Conservation (phyloP, 2,329 filamentous ascomycete genomes). For the Cercospora janseana region DNA sequence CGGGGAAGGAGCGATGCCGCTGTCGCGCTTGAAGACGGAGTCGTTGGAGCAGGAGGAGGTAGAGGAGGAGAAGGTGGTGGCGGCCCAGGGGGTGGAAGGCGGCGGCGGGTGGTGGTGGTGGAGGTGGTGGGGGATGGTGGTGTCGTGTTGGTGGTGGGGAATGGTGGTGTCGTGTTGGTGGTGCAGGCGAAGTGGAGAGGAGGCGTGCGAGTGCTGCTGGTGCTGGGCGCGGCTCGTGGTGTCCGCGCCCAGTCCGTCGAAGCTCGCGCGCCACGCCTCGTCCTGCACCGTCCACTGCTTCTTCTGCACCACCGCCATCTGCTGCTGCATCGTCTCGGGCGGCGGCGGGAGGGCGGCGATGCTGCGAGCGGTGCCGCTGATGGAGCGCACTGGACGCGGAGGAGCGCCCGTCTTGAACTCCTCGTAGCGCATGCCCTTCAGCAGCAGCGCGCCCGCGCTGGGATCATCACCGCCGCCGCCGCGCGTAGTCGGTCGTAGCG, state of each 20-base stretch:
- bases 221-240: too few relatives aligned
- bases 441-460: neutral
- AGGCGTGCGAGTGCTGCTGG: neutral
- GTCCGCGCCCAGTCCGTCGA: too few relatives aligned
- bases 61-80: neutral
- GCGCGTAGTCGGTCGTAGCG: neutral
- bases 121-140: neutral
- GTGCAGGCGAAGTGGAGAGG: neutral
- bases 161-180: neutral
- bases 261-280: neutral
- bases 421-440: slow-evolving; percentile 17
- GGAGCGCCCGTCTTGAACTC: slow-evolving; percentile 8
- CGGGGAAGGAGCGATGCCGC: slow-evolving; percentile 34
- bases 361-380: slow-evolving; percentile 5
- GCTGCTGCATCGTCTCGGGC: too few relatives aligned
- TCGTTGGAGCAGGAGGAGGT: neutral
- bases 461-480: neutral
- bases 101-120: neutral
- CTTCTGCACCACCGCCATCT: neutral
- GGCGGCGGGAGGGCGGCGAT: neutral
- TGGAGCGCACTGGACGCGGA: slow-evolving; percentile 5
- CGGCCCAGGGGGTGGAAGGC: neutral
- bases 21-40: slow-evolving; percentile 34
- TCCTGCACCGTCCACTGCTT: neutral
- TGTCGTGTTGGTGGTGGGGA: neutral